Base-by-base conservation (phyloP, 2,329 filamentous ascomycete genomes). In the Pseudocercospora fuligena region DNA sequence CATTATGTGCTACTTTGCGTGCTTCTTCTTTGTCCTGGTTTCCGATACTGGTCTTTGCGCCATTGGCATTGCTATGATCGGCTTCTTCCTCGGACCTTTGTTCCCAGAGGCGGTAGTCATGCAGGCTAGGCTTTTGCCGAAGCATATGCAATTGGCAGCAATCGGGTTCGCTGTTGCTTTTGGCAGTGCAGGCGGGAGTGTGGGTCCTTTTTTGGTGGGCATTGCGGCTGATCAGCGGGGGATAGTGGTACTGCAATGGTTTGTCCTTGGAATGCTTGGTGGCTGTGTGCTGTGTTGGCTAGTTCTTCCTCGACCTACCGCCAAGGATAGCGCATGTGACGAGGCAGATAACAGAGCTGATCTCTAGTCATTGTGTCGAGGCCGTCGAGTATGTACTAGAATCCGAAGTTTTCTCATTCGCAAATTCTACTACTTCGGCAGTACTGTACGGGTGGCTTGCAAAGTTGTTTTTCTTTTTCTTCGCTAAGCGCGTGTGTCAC, bases 161-260 rank as follows among this genome's bases (percentile, higher is more conserved):
- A 63, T 70, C 16, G 64, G 68, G 11, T 69, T 70, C 23, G 66
- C 64, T 19, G 67, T 65, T 11, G 68, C 68, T 16, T 49, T 69
- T 33, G 68, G 68, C 7, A 65, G 67, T n/a, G 62, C 59, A 25
- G 68, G 68, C 43, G 68, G 57, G 11, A 64, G 64, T 1, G 73
- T 89, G 19, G 65, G 68, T 25, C 67, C 67, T 11, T 69, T 69
- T 33, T 46, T 60, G 57, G 33, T 46, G 57, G 57, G 57, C 33
- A 27, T 60, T 29, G 57, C 36, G 57, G 57, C 57, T 60, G 57
- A 60, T 46, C 57, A 27, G 57, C 33, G 19, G 14, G 57, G 57
- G 4, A 60, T 60, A 60, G 57, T 60, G 33, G 57, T 60, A 46
- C 57, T 60, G 12, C 57, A 60, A 60, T 60, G 57, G 57, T 60